Percentiles rank a stretch among this genome's conserved stretches.
phyloP scores from a whole-genome alignment of 2,329 filamentous ascomycete species.

The Fusarium acutatum region DNA sequence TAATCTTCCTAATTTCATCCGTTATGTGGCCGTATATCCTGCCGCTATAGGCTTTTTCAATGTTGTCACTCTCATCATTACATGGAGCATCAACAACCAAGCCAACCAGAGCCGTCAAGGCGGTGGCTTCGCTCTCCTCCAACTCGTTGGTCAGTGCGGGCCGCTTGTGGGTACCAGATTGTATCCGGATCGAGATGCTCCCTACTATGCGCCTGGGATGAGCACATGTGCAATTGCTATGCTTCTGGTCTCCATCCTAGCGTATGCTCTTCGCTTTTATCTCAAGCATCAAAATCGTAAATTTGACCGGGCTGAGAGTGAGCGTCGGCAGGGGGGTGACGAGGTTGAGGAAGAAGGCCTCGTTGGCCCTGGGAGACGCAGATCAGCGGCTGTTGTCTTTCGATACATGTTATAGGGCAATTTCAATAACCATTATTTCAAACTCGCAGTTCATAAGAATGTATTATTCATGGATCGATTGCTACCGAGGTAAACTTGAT shows the following conservation, averaged over 20 bases:
- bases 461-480: not conserved
- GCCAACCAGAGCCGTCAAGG: conserved; percentile 73
- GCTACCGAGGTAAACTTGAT: not conserved
- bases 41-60: conserved; percentile 84
- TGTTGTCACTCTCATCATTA: conserved; percentile 83
- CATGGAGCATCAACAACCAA: conserved; percentile 91
- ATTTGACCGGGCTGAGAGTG: conserved; percentile 49
- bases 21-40: conserved; percentile 82
- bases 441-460: not conserved
- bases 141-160: conserved; percentile 82
- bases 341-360: conserved; percentile 52
- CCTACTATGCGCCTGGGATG: conserved; percentile 72
- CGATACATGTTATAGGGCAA: conserved; percentile 56
- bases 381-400: conserved; percentile 44
- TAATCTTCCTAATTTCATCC: conserved; percentile 54
- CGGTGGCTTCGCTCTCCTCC: conserved; percentile 80
- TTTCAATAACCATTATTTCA: not conserved
- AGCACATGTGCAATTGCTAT: conserved; percentile 69
- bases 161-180: conserved; percentile 74
- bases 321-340: conserved; percentile 29
- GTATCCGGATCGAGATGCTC: conserved; percentile 68
- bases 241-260: conserved; percentile 66
- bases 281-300: conserved; percentile 60
- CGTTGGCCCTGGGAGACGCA: conserved; percentile 45
- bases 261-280: conserved; percentile 61